phyloP scores from a whole-genome alignment of 768 basidiomycete species.

The Leccinellum luteum region DNA sequence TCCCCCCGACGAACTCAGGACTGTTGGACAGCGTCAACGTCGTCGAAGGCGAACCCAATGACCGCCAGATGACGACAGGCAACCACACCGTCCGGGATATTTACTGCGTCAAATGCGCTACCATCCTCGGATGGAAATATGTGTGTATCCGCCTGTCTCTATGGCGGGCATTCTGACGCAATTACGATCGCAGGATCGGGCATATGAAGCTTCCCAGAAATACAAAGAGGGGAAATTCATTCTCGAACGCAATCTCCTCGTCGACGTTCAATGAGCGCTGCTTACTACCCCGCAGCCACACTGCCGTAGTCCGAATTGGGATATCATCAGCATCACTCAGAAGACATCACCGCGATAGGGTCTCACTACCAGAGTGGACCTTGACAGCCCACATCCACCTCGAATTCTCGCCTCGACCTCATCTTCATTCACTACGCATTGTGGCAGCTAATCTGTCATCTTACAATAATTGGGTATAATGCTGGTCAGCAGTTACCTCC shows the following conservation, averaged over 20 bases:
- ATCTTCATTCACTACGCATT: conserved; percentile 15
- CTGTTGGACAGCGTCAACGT: conserved; percentile 74
- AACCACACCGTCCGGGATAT: conserved; percentile 96
- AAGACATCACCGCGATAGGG: conserved; percentile 11
- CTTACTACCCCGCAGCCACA: conserved; percentile 9
- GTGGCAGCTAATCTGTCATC: conserved; percentile 23
- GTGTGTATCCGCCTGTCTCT: conserved; percentile 38
- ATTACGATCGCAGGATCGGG: conserved; percentile 66
- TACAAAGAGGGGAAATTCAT: conserved; percentile 99
- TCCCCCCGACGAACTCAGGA: conserved; percentile 4
- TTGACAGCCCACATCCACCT: conserved; percentile 7
- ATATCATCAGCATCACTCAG: conserved; percentile 10
- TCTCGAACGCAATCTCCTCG: conserved; percentile 88
- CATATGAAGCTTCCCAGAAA: conserved; percentile 86
- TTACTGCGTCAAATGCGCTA: conserved; percentile 86
- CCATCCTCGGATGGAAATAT: conserved; percentile 96
- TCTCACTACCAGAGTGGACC: conserved; percentile 17
- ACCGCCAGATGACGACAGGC: conserved; percentile 96
- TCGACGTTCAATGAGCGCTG: conserved; percentile 69
- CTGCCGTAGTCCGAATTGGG: conserved; percentile 3
- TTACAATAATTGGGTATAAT: conserved; percentile 26
- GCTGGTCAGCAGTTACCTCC: conserved; percentile 10
- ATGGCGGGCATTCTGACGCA: background rate
- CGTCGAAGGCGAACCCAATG: conserved; percentile 82
- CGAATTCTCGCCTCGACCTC: conserved; percentile 17